Conservation (phyloP, 1,284 basidiomycete species). For the Cerioporus squamosus region DNA sequence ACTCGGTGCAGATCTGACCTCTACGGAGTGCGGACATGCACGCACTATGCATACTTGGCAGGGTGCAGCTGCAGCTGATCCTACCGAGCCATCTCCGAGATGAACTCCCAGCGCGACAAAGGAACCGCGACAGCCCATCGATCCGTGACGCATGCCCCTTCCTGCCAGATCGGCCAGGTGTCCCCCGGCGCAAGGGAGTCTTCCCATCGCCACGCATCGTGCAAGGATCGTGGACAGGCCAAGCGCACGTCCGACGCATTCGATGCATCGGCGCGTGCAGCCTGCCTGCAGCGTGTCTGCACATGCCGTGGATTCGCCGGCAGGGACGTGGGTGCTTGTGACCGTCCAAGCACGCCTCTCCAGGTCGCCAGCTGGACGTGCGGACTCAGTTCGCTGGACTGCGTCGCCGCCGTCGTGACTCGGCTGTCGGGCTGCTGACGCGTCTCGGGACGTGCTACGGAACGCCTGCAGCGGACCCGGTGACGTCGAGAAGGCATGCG, state of each 20-base stretch:
- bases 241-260: conserved; percentile 9
- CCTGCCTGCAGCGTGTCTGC: conserved; percentile 3
- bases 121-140: not conserved
- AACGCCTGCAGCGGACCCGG: conserved; percentile 1
- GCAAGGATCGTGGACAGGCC: not conserved
- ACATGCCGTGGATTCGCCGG: conserved; percentile 16
- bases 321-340: not conserved
- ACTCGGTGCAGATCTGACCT: not conserved
- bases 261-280: conserved; percentile 5
- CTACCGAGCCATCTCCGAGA: conserved; percentile 24
- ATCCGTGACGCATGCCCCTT: conserved; percentile 4
- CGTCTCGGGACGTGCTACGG: not conserved
- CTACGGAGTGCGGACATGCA: not conserved
- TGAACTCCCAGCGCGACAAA: not conserved
- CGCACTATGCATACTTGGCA: not conserved
- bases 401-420: not conserved
- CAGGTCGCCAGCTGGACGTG: no score
- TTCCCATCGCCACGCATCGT: conserved; percentile 18
- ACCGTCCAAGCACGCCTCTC: not conserved
- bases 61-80: conserved; percentile 9
- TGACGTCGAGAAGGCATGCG: conserved; percentile 8
- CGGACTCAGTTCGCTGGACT: no score
- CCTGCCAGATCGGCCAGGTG: conserved; percentile 20
- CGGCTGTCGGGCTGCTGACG: not conserved
- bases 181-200: conserved; percentile 18